Percentiles rank a stretch among this genome's conserved stretches.
Conservation (phyloP, 805 yeast genomes). For the Candida incommunis region DNA sequence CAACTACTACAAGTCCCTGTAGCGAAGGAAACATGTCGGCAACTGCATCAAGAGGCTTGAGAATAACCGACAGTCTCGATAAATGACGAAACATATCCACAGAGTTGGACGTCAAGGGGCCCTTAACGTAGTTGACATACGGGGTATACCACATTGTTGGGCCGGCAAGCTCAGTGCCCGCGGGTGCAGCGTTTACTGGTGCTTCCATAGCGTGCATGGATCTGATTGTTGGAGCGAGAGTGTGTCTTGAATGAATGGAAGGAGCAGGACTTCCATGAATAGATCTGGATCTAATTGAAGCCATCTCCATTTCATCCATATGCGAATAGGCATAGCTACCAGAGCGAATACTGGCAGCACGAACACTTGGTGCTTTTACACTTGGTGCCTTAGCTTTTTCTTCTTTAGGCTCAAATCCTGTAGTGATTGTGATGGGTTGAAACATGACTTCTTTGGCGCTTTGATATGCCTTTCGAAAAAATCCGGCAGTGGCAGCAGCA, state of each 20-base stretch:
- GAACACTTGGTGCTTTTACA: neutral
- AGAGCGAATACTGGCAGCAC: neutral
- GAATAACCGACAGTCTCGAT: constrained; percentile 12
- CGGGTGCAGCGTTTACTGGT: neutral
- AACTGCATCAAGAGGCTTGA: constrained; percentile 16
- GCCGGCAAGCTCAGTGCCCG: neutral
- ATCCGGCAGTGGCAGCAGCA: neutral
- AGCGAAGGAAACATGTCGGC: constrained; percentile 14
- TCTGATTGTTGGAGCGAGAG: neutral
- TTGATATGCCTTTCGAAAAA: neutral
- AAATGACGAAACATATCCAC: constrained; percentile 10
- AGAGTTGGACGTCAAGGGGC: neutral
- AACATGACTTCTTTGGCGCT: neutral
- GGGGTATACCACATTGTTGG: neutral
- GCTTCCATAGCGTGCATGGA: neutral
- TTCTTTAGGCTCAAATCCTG: neutral
- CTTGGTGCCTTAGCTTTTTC: neutral
- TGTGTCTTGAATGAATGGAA: neutral
- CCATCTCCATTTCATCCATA: neutral
- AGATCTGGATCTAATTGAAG: neutral
- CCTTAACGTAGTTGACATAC: neutral
- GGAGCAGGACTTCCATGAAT: neutral
- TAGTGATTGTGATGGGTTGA: neutral
- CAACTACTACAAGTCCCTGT: constrained; percentile 12
- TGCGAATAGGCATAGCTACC: neutral